These are phyloP conservation scores for Debaryomyces robertsiae DNA, from an alignment of 1,139 yeast genomes.

Conservation along the genomic window DNA sequence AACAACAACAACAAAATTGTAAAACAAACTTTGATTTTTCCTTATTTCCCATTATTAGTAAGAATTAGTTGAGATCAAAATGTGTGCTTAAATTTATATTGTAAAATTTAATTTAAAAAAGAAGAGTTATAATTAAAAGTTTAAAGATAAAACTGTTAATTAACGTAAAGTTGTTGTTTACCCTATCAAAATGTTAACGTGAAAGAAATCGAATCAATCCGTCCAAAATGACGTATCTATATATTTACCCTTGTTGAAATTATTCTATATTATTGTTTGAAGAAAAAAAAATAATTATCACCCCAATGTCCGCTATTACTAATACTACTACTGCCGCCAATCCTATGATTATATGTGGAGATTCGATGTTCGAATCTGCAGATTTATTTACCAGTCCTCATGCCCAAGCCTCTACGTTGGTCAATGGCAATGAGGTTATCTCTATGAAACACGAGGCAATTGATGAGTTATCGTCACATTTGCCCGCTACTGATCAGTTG, in stretches of 20 bases:
- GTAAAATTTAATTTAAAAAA: constrained; percentile 10
- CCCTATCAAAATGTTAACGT: constrained; percentile 28
- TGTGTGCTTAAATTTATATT: constrained; percentile 39
- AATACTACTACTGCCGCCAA: constrained; percentile 12
- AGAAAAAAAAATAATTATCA: constrained; percentile 10
- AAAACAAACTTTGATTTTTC: constrained; percentile 13
- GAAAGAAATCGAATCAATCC: constrained; percentile 22
- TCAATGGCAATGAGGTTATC: constrained; percentile 11
- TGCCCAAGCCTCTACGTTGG: constrained; percentile 10
- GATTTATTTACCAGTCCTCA: constrained; percentile 20
- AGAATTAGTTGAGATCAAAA: constrained; percentile 19
- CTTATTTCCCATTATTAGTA: constrained; percentile 17
- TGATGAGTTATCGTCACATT: constrained; percentile 22
- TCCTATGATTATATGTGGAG: constrained; percentile 31
- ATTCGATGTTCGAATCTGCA: constrained; percentile 34
- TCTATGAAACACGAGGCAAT: constrained; percentile 15
- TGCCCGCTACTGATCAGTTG: constrained; percentile 19
- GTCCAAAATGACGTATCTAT: constrained; percentile 36
- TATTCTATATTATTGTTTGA: constrained; percentile 8
- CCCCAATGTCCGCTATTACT: constrained; percentile 30
- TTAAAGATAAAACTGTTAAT: constrained; percentile 16
- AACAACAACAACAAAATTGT: constrained; percentile 20
- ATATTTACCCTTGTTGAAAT: constrained; percentile 8
- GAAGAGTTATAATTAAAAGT: constrained; percentile 12
- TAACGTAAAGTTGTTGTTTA: constrained; percentile 18